Evolutionary conservation across 345 rosid genomes (phyloP), one percentile per base, ranked within the genome.

Genomic region (Eucalyptus melliodora): DNA sequence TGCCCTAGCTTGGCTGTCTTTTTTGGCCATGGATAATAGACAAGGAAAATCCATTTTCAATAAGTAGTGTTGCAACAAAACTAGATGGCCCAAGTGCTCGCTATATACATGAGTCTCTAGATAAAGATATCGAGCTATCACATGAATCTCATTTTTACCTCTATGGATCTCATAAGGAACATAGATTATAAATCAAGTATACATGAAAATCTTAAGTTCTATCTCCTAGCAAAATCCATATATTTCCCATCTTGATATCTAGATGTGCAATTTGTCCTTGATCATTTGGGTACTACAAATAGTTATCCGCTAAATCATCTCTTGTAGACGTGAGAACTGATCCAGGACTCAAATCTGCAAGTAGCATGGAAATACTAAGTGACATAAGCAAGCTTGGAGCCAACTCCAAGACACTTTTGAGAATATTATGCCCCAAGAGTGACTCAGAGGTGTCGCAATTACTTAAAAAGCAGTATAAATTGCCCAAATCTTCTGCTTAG

Each of bases 381-480:
- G 93, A 94, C 21, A 92, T 92, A 90, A 94, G 98, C 92, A 95
- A 92, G 86, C 94, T 95, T 45, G 99, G 99, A 3, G 99, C 93
- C 3, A 98, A 98, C 90, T 95, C 95, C 2, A 96, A 97, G 87
- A 96, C 96, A n/a, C 86, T 97, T 55, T 87, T 97, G 88, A 94
- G 99, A 92, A 93, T 98, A 91, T 89, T 98, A 89, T 96, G 99
- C 88, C 99, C 97, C 91, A 92, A 96, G 90, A 92, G 91, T 53
- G 99, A 97, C 89, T 91, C 98, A 45, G 98, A 98, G 87, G 98
- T 97, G 21, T 95, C 98, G 72, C 95, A 94, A 83, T 98, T 96
- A 93, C 95, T 98, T 30, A 98, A 97, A 93, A 98, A 96, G 89
- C 98, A 98, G 93, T 97, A 95, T 95, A 95, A 95, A 91, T 95